Base-by-base conservation (phyloP, 805 yeast genomes). In the Yarrowia deformans region DNA sequence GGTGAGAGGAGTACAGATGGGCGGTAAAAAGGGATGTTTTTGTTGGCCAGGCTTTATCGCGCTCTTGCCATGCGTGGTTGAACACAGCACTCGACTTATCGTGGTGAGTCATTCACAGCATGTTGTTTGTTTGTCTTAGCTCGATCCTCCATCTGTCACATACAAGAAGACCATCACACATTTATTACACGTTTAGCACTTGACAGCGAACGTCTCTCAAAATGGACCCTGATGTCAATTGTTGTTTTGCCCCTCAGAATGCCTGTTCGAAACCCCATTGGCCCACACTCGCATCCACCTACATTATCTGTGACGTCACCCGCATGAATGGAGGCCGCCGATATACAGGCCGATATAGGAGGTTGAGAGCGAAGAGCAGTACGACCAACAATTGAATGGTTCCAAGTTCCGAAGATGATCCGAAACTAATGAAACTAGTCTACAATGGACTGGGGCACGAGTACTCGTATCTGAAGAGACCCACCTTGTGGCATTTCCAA, bases 251-350 rank as follows among this genome's bases (percentile, higher is more conserved):
- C n/a, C 16, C n/a, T 48, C 19, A 13, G 6, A 7, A n/a, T 5
- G 12, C 52, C 39, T 39, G 32, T 40, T n/a, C 8, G 18, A 13
- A 40, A 5, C 43, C 39, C 19, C 19, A 49, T 49, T 49, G 54
- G 54, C 16, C 49, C 16, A 9, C 49, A 12, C 16, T n/a, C 52
- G 52, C 52, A 48, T 18, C 35, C 6, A 9, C 35, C n/a, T 23
- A 29, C 54, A 49, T 49, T 13, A 49, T 49, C 54, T 48, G 34
- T 49, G 54, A 49, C 39, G 39, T 49, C 54, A 49, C 32, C 39
- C 35, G 34, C 29, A 23, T 23, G 29, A 23, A 23, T 23, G 4
- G 29, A 23, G 29, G 29, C 29, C 54, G 29, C 29, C 54, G 39
- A 32, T 49, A 32, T 32, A 14, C 7, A 49, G 54, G 18, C 54